Evolutionary conservation across 768 basidiomycete genomes (phyloP).

Genomic region (Xerocomellus chrysenteron): DNA sequence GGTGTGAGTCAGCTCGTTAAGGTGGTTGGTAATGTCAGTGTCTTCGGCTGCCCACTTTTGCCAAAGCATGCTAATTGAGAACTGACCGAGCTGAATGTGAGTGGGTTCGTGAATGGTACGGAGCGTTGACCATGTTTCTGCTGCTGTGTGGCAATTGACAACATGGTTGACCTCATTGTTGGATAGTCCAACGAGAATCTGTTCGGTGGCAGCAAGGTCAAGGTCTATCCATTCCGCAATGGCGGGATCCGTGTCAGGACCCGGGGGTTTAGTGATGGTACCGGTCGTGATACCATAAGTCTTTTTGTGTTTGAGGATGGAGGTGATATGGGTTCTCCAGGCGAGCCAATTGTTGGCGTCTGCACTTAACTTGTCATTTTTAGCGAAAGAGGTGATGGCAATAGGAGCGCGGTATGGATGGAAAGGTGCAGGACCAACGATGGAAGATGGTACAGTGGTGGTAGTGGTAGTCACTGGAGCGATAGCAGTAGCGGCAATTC

Average conservation of each 20-base stretch:
- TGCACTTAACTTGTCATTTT: neutral
- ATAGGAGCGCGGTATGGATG: neutral
- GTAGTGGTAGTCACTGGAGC: neutral
- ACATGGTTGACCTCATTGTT: neutral
- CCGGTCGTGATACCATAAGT: neutral
- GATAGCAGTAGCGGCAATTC: neutral
- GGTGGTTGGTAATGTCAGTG: neutral
- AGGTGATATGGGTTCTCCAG: neutral
- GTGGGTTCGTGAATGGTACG: neutral
- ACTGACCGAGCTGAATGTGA: neutral
- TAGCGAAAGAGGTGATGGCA: neutral
- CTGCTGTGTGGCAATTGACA: neutral
- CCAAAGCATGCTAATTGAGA: neutral
- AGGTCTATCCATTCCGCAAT: neutral
- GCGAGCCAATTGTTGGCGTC: neutral
- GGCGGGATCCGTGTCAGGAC: neutral
- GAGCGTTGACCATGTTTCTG: neutral
- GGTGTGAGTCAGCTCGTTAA: neutral
- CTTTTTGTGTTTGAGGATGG: neutral
- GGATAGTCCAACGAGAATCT: neutral
- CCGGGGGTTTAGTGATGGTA: too few species aligned
- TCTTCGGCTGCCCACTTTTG: neutral
- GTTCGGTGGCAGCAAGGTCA: neutral
- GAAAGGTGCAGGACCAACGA: too few species aligned
- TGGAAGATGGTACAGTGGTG: neutral